These are phyloP conservation scores for Phycomyces blakesleeanus DNA, from an alignment of 192 early-diverging fungal genomes.

Conservation along the genomic window DNA sequence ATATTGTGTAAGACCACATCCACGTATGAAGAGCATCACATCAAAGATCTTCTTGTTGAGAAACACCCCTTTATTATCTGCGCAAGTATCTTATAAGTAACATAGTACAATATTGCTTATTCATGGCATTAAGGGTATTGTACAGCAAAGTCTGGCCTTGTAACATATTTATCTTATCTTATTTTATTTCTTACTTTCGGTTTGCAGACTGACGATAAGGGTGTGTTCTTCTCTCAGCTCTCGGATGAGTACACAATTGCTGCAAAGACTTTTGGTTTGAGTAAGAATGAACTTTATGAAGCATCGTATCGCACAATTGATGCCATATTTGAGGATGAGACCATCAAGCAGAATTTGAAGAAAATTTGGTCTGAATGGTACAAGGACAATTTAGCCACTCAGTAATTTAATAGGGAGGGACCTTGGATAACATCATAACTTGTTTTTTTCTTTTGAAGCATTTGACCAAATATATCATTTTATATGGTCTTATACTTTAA, in stretches of 20 bases:
- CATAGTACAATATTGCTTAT: too few species aligned
- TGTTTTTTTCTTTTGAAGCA: too few species aligned
- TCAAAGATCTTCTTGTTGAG: constrained; percentile 38
- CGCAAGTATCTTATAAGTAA: constrained; percentile 36
- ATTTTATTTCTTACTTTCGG: too few species aligned
- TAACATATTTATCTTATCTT: too few species aligned
- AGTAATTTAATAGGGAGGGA: too few species aligned
- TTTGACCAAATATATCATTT: too few species aligned
- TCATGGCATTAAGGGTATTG: too few species aligned
- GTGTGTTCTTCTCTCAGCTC: constrained; percentile 38
- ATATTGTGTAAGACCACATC: constrained; percentile 50
- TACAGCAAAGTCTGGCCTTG: too few species aligned
- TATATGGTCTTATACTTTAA: too few species aligned
- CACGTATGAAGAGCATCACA: constrained; percentile 50
- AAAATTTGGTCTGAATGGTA: constrained; percentile 24
- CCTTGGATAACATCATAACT: too few species aligned
- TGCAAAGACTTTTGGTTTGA: constrained; percentile 32
- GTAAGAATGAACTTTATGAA: constrained; percentile 34
- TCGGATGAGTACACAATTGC: constrained; percentile 38
- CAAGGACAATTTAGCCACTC: background rate
- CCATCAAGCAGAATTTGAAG: constrained; percentile 18
- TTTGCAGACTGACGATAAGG: constrained; percentile 42
- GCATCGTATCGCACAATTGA: constrained; percentile 38
- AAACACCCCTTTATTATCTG: constrained; percentile 52
- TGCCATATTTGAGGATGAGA: constrained; percentile 37